Conservation (phyloP, 1,139 yeast genomes). For the Diutina mesorugosa region DNA sequence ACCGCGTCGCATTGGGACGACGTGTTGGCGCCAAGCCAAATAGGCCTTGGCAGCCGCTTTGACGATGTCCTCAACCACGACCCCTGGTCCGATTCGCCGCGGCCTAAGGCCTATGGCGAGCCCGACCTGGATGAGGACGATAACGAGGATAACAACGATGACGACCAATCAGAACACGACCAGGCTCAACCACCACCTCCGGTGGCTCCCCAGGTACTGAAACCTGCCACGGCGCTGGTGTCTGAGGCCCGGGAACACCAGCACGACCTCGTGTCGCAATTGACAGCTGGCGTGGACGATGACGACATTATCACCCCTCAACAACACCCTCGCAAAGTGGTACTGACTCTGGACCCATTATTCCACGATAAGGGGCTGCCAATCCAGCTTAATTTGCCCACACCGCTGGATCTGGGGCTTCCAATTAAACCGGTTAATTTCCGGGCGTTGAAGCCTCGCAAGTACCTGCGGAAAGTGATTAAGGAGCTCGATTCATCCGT, state of each 20-base stretch:
- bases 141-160: conserved; percentile 4
- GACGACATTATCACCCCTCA: not conserved
- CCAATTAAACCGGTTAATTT: not conserved
- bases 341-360: not conserved
- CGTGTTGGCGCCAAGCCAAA: conserved; percentile 9
- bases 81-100: conserved; percentile 12
- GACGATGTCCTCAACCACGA: conserved; percentile 12
- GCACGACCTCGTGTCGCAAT: not conserved
- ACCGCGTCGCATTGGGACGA: conserved; percentile 19
- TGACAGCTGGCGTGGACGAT: not conserved
- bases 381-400: not conserved
- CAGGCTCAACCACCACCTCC: conserved; percentile 5
- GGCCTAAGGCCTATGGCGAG: conserved; percentile 10
- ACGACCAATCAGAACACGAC: conserved; percentile 7
- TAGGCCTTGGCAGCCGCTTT: conserved; percentile 6
- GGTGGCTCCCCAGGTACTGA: conserved; percentile 3
- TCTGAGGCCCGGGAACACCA: not conserved
- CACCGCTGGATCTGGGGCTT: not conserved
- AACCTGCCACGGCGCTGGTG: not conserved
- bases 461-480: not conserved
- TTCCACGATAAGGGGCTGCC: conserved; percentile 1
- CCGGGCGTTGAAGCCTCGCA: not conserved
- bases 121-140: conserved; percentile 11
- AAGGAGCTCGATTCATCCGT: not conserved
- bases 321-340: not conserved